Conservation (phyloP, 352 stramenopile species). For the Phytophthora brassicae region DNA sequence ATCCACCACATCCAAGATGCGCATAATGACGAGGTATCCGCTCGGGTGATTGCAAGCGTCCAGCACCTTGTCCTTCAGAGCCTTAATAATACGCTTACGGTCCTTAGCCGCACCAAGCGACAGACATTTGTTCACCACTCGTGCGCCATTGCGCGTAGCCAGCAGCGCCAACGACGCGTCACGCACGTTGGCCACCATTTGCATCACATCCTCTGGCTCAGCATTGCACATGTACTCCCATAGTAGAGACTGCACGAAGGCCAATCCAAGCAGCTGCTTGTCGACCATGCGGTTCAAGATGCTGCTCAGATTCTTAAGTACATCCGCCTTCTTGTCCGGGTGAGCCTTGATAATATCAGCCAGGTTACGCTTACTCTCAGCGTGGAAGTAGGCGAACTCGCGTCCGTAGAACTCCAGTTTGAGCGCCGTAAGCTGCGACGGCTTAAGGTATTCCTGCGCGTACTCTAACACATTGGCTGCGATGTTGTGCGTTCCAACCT, state of each 20-base stretch:
- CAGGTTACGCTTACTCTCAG: constrained; percentile 84
- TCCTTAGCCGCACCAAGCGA: constrained; percentile 86
- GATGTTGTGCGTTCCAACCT: constrained; percentile 94
- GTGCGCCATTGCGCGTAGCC: constrained; percentile 85
- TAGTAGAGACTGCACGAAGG: constrained; percentile 88
- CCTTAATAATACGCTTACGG: constrained; percentile 91
- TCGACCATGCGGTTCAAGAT: constrained; percentile 88
- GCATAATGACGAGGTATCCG: constrained; percentile 89
- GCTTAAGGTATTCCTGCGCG: constrained; percentile 84
- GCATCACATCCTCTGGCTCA: constrained; percentile 74
- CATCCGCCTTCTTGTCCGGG: constrained; percentile 68
- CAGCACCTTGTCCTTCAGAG: constrained; percentile 89
- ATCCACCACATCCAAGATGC: constrained; percentile 89
- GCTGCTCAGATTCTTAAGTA: constrained; percentile 66
- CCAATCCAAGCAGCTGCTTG: constrained; percentile 87
- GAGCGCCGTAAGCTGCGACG: constrained; percentile 81
- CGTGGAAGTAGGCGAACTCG: constrained; percentile 87
- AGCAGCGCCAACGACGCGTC: constrained; percentile 86
- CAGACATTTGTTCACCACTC: constrained; percentile 86
- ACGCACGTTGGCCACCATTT: constrained; percentile 85
- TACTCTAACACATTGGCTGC: constrained; percentile 93
- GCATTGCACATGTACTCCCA: constrained; percentile 90
- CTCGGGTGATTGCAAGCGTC: constrained; percentile 90
- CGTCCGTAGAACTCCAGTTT: constrained; percentile 91
- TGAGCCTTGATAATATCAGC: constrained; percentile 68